Conservation (phyloP, 805 yeast species). For the Yamadazyma philogaea region DNA sequence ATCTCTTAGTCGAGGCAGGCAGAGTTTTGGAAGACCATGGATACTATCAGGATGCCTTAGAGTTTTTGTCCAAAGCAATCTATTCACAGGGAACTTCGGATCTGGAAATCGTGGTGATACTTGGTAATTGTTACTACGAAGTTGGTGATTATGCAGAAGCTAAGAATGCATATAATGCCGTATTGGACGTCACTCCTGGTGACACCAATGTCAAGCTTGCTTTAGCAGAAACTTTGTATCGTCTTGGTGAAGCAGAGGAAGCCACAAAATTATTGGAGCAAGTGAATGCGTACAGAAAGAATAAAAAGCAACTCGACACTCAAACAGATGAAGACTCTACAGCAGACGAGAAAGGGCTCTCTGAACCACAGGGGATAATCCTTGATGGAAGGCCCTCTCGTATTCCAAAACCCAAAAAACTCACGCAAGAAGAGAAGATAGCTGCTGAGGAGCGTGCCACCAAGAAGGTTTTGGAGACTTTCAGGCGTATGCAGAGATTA, state of each 20-base stretch:
- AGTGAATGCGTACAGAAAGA: slow-evolving; percentile 27
- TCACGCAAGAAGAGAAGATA: slow-evolving; percentile 45
- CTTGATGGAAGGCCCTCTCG: slow-evolving; percentile 10
- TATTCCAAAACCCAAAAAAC: slow-evolving; percentile 16
- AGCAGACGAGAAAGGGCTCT: not conserved
- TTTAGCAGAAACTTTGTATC: slow-evolving; percentile 77
- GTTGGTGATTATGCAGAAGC: slow-evolving; percentile 68
- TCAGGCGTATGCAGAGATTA: slow-evolving; percentile 52
- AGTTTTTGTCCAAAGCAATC: slow-evolving; percentile 53
- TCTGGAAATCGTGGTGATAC: slow-evolving; percentile 49
- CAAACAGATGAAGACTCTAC: not conserved
- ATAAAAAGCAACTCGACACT: not conserved
- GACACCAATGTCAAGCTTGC: slow-evolving; percentile 73
- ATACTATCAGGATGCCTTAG: slow-evolving; percentile 70
- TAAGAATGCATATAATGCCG: slow-evolving; percentile 51
- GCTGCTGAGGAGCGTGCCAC: slow-evolving; percentile 58
- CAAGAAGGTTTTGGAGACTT: slow-evolving; percentile 54
- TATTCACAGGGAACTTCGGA: slow-evolving; percentile 41
- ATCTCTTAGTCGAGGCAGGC: slow-evolving; percentile 76
- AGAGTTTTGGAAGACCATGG: slow-evolving; percentile 66
- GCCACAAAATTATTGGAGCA: slow-evolving; percentile 54
- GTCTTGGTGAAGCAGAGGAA: slow-evolving; percentile 56
- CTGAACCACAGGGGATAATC: not conserved
- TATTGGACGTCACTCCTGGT: slow-evolving; percentile 54
- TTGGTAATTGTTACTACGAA: slow-evolving; percentile 78